Conservation (phyloP, 2,329 filamentous ascomycete species). For the Penicillium palitans region DNA sequence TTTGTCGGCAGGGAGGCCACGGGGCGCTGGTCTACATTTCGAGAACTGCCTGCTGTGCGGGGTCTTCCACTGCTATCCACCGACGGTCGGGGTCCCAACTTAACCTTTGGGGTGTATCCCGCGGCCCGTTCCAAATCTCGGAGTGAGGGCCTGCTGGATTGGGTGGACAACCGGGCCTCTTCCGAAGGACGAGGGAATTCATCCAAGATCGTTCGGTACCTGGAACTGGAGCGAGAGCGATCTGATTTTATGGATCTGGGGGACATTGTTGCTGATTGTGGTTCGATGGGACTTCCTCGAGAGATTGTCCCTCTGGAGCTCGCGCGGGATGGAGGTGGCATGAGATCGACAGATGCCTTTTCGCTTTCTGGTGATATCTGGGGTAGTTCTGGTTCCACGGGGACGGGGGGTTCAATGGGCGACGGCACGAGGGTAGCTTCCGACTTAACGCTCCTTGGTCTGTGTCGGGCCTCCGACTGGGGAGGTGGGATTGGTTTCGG, state of each 20-base stretch:
- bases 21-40: slow-evolving; percentile 60
- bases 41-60: slow-evolving; percentile 55
- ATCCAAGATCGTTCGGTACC: slow-evolving; percentile 33
- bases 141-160: slow-evolving; percentile 47
- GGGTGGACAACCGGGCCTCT: slow-evolving; percentile 41
- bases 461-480: slow-evolving; percentile 22
- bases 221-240: slow-evolving; percentile 27
- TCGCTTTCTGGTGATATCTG: slow-evolving; percentile 17
- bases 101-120: slow-evolving; percentile 65
- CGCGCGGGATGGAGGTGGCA: slow-evolving; percentile 19
- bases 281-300: slow-evolving; percentile 18
- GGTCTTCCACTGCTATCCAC: slow-evolving; percentile 60
- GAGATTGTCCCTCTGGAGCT: slow-evolving; percentile 24
- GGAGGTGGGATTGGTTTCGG: slow-evolving; percentile 27
- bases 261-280: slow-evolving; percentile 18
- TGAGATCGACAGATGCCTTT: slow-evolving; percentile 17
- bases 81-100: slow-evolving; percentile 82
- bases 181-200: slow-evolving; percentile 38
- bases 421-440: slow-evolving; percentile 38
- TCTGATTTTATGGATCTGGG: slow-evolving; percentile 19
- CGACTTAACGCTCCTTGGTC: slow-evolving; percentile 35
- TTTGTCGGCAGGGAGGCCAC: slow-evolving; percentile 78
- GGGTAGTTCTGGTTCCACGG: slow-evolving; percentile 7
- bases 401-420: slow-evolving; percentile 4
- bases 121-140: slow-evolving; percentile 46